phyloP scores from a whole-genome alignment of 345 rosid species.

The Eutrema japonicum region DNA sequence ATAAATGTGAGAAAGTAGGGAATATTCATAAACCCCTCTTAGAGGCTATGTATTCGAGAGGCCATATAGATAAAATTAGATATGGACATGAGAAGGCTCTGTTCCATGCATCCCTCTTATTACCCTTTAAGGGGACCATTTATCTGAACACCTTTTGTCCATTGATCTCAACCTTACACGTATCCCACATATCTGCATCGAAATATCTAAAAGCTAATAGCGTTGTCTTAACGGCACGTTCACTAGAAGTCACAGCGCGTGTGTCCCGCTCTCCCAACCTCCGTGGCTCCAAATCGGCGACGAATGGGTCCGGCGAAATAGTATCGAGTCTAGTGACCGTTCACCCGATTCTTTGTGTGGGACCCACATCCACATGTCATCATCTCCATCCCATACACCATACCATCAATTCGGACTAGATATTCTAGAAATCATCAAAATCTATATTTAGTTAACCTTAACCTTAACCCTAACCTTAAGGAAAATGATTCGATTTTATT shows the following conservation, averaged over 20 bases:
- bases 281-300: constrained; percentile 24
- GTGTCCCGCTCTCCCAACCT: constrained; percentile 29
- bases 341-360: constrained; percentile 37
- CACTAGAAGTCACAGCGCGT: constrained; percentile 37
- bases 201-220: constrained; percentile 23
- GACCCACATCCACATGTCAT: constrained; percentile 12
- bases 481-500: background rate
- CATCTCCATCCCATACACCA: constrained; percentile 7
- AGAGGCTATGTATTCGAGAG: constrained; percentile 23
- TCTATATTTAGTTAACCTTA: background rate
- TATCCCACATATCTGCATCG: constrained; percentile 25
- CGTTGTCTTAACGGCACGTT: constrained; percentile 46
- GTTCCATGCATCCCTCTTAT: constrained; percentile 37
- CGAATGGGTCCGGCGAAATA: constrained; percentile 35
- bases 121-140: constrained; percentile 41
- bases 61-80: constrained; percentile 27
- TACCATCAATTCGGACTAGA: constrained; percentile 17
- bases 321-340: constrained; percentile 27
- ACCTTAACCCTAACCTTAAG: background rate
- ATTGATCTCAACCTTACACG: constrained; percentile 37
- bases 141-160: constrained; percentile 36
- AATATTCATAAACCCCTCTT: constrained; percentile 27
- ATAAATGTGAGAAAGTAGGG: constrained; percentile 21
- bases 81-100: constrained; percentile 24
- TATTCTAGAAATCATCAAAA: background rate